These are phyloP conservation scores for Scenedesmus sp. DNA, from an alignment of 163 green algal species.

Conservation along the genomic window DNA sequence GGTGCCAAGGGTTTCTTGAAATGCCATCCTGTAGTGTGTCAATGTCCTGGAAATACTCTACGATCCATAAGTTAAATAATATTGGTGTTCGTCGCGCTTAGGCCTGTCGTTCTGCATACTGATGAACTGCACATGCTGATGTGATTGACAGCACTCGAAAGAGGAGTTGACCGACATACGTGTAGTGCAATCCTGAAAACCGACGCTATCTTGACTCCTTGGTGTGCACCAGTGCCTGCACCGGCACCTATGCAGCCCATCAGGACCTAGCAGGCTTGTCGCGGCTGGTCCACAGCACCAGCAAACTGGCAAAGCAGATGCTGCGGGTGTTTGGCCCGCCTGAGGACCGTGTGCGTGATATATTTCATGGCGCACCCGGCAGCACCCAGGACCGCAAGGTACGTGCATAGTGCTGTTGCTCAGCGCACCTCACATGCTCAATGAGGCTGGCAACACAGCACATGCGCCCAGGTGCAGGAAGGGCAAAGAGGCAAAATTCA, in stretches of 20 bases:
- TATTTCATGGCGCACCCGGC: slow-evolving; percentile 16
- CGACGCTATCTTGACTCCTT: neutral
- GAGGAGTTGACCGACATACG: neutral
- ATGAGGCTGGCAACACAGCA: neutral
- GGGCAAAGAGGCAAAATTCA: neutral
- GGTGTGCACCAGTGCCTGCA: neutral
- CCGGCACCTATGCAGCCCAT: neutral
- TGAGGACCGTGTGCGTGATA: slow-evolving; percentile 41
- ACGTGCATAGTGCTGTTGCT: neutral
- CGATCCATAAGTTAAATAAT: no score
- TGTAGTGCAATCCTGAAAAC: neutral
- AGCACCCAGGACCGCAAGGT: slow-evolving; percentile 35
- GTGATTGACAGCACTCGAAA: neutral
- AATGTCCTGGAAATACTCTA: neutral
- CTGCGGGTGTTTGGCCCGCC: slow-evolving; percentile 17
- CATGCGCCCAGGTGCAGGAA: neutral
- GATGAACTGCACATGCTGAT: neutral
- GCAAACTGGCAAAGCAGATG: neutral
- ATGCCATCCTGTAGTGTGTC: neutral
- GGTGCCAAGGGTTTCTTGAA: neutral
- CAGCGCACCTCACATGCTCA: neutral
- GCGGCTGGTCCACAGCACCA: neutral
- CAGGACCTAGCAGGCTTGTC: neutral
- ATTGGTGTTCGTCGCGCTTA: neutral
- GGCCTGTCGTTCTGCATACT: neutral